phyloP scores from a whole-genome alignment of 2,329 filamentous ascomycete species.

The Paecilomyces formosus region DNA sequence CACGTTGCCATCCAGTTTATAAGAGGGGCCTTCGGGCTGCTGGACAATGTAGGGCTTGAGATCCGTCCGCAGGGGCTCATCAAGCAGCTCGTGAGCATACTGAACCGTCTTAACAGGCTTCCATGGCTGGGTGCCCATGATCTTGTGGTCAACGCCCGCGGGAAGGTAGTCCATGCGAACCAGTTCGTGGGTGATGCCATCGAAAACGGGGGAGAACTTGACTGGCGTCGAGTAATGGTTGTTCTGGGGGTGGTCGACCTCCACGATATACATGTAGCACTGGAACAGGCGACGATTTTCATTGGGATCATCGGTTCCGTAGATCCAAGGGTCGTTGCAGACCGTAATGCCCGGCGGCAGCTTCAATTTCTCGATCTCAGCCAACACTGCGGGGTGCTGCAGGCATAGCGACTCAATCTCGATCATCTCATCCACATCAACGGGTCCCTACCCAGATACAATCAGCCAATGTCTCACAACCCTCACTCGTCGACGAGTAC shows the following conservation, averaged over 20 bases:
- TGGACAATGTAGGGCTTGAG: constrained; percentile 59
- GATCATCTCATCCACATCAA: constrained; percentile 53
- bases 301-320: constrained; percentile 42
- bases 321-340: constrained; percentile 63
- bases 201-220: constrained; percentile 41
- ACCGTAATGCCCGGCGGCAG: constrained; percentile 51
- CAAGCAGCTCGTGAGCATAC: constrained; percentile 57
- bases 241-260: constrained; percentile 26
- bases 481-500: constrained; percentile 3
- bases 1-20: constrained; percentile 49
- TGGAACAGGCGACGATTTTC: constrained; percentile 32
- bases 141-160: constrained; percentile 56
- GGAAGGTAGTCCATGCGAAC: constrained; percentile 63
- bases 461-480: constrained; percentile 21
- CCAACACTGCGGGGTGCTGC: constrained; percentile 48
- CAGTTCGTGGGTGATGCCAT: constrained; percentile 55
- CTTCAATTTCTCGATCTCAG: constrained; percentile 52
- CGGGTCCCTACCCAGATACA: constrained; percentile 49
- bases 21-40: constrained; percentile 59
- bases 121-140: constrained; percentile 50
- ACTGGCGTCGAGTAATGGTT: constrained; percentile 30
- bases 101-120: constrained; percentile 46
- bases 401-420: constrained; percentile 52
- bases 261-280: constrained; percentile 34
- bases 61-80: constrained; percentile 57